phyloP scores from a whole-genome alignment of 2,329 filamentous ascomycete genomes.

The Pseudocercospora macadamiae region DNA sequence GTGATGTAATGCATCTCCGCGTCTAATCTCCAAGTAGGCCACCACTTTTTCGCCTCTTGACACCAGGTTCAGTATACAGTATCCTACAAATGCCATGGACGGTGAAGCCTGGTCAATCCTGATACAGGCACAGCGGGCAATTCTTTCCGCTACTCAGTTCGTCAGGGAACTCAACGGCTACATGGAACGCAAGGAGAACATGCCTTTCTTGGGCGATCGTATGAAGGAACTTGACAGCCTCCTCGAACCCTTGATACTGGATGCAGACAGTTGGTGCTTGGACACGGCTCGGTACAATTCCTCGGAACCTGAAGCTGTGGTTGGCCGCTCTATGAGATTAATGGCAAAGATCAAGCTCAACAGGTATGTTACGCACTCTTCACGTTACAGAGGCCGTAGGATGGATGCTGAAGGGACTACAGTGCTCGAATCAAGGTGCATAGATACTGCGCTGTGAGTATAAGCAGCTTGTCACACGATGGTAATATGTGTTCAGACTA shows the following conservation, averaged over 20 bases:
- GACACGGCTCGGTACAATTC: neutral
- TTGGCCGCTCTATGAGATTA: neutral
- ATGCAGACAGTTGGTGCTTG: neutral
- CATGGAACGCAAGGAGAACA: neutral
- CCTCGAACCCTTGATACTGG: neutral
- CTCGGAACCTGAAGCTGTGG: neutral
- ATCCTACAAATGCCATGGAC: neutral
- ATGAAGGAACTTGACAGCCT: neutral
- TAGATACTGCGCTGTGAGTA: neutral
- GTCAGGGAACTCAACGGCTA: neutral
- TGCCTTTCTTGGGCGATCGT: neutral
- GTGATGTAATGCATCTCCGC: neutral
- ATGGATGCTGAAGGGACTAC: neutral
- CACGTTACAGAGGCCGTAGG: neutral
- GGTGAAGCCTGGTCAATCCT: neutral
- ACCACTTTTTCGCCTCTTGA: neutral
- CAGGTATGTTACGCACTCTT: neutral
- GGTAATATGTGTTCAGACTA: neutral
- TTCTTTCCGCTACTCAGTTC: neutral
- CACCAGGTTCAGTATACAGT: neutral
- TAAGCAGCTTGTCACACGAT: neutral
- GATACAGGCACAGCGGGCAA: neutral
- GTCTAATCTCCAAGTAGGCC: neutral
- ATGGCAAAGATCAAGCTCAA: neutral
- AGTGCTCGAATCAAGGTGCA: neutral